phyloP scores from a whole-genome alignment of 257 asterid species.

The Solanum etuberosum region DNA sequence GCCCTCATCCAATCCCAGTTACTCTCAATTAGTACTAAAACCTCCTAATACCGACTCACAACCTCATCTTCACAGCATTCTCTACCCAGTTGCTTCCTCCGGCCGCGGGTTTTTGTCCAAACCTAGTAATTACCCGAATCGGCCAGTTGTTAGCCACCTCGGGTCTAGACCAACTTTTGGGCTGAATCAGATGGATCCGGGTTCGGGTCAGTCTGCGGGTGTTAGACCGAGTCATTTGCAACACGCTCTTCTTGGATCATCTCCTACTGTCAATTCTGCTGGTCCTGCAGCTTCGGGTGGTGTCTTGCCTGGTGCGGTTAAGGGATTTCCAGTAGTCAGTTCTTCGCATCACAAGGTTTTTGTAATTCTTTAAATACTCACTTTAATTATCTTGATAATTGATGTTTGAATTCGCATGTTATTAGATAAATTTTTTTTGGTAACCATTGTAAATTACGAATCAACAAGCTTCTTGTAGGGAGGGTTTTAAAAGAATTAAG shows the following conservation, averaged over 20 bases:
- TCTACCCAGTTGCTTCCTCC: constrained; percentile 54
- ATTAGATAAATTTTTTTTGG: background rate
- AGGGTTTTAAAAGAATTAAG: background rate
- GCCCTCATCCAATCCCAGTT: constrained; percentile 49
- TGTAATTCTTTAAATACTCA: background rate
- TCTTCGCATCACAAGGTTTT: constrained; percentile 43
- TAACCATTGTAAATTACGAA: background rate
- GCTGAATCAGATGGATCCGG: constrained; percentile 43
- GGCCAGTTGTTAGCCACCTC: constrained; percentile 14
- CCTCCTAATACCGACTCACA: constrained; percentile 7
- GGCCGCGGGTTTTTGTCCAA: constrained; percentile 52
- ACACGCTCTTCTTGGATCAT: constrained; percentile 23
- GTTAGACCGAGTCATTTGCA: constrained; percentile 36
- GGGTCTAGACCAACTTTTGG: constrained; percentile 33
- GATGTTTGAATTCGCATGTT: background rate
- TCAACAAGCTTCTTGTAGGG: background rate
- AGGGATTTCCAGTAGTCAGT: constrained; percentile 36
- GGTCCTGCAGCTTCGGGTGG: background rate
- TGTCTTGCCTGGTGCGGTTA: background rate
- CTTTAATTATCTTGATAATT: background rate
- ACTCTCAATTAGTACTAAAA: constrained; percentile 39
- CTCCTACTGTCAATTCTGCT: constrained; percentile 25
- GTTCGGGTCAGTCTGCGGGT: constrained; percentile 23
- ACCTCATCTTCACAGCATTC: constrained; percentile 25
- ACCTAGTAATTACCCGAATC: constrained; percentile 17